Base-by-base conservation (phyloP, 176 grass and related monocot genomes). In the Hordeum marinum region DNA sequence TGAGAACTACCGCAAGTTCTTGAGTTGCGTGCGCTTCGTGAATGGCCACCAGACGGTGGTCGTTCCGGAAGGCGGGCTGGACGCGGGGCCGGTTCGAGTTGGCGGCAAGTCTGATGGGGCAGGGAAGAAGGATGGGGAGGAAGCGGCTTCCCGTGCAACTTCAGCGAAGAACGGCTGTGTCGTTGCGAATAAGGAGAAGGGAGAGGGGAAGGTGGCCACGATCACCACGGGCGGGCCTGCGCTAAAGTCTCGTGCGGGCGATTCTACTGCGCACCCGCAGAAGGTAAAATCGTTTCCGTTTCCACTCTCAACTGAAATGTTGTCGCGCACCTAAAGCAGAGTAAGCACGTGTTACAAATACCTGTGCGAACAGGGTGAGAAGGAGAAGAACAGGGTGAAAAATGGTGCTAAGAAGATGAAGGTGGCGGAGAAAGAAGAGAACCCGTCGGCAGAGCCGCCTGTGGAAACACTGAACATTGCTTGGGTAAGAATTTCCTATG, bases 1-100 rank as follows among this genome's bases (percentile, higher is more conserved):
- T 59, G 83, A 83, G 27, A 82, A 87, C 1, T 92, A 90, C 73
- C 85, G 66, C 85, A 11, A 78, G 7, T 94, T 88, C 82, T 68
- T 85, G 82, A 57, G 77, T 39, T 82, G 80, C 32, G 8, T 82
- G 39, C 23, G 76, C 57, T 6, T 77, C 6, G 79, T 80, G 34
- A 48, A 80, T 14, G 90, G 80, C 41, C 17, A 9, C 41, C 17
- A 11, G 2, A 36, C 70, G 75, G 68, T 94, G 46, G 57, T 92
- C 27, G 80, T 75, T 21, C 6, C 54, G 18, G 79, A 68, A 7
- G 84, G 24, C 45, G 39, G 3, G 24, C 20, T 43, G 24, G 46
- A 59, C 20, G 2, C 6, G 54, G 20, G 8, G 7, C 8, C 18
- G 20, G 54, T 7, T 57, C 54, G 18, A 57, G 54, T 57, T 57